A percentile compares a stretch with the other conserved stretches of the same genome.
Evolutionary conservation across 352 stramenopile genomes (phyloP).

Genomic region (Blastocystis sp.): DNA sequence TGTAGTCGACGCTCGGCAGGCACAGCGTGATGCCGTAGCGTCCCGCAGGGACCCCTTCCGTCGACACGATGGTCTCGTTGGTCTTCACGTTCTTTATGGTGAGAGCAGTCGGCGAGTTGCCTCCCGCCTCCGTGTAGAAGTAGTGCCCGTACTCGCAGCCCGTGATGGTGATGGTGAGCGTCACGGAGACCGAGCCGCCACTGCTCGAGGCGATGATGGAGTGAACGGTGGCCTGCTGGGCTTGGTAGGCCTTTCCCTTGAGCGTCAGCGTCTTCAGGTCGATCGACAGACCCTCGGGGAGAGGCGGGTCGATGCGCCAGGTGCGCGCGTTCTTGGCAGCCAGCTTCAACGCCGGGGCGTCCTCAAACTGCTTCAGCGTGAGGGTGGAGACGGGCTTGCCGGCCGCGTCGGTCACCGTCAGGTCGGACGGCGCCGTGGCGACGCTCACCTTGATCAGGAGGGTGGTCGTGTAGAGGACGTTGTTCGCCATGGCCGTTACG

Average conservation of each 20-base stretch:
- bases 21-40: constrained; percentile 11
- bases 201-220: constrained; percentile 14
- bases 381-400: background rate
- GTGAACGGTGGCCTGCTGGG: background rate
- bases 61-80: background rate
- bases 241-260: background rate
- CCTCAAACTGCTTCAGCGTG: background rate
- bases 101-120: background rate
- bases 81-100: background rate
- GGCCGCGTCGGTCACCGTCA: background rate
- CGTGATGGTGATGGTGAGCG: constrained; percentile 12
- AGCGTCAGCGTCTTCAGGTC: background rate
- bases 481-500: background rate
- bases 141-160: constrained; percentile 26
- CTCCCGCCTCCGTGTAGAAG: background rate
- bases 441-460: background rate
- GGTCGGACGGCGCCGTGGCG: too few relatives aligned
- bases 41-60: background rate
- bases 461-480: background rate
- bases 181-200: constrained; percentile 10
- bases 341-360: background rate
- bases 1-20: background rate
- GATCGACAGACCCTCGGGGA: background rate
- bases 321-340: background rate
- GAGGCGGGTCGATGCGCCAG: background rate